Base-by-base conservation (phyloP, 306 rosid species). In the Trichosanthes truncata region DNA sequence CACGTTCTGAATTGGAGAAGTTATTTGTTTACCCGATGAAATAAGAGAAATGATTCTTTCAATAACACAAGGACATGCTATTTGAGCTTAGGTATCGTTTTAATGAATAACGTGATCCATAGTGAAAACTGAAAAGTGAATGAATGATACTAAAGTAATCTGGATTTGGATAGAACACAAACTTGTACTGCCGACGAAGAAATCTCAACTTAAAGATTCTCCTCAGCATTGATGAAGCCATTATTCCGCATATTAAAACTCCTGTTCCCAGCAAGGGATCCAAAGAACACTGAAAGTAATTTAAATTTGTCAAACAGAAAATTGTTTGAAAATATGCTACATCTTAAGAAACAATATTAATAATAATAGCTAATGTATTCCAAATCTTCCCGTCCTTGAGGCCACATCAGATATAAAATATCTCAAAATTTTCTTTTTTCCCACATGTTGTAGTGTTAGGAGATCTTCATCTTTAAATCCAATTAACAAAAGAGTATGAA, bases 241-340 rank as follows among this genome's bases (percentile, higher is more conserved):
- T 46, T 14, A 83, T 63, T 75, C 91, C 98, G 79, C 86, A 87
- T 79, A 78, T 21, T 68, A 93, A 65, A 33, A 90, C 93, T 77
- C 82, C 90, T 23, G 82, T 80, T 85, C 92, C 97, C 82, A 95
- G 82, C 61, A 91, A 66, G 43, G 87, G 93, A 83, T 95, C 99
- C 57, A 81, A 63, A 80, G 99, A 93, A 86, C 97, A 88, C 99
- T 95, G 89, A 55, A 87, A 82, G 74, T 36, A 87, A 75, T 60
- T 87, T 52, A 55, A 26, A 80, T 48, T 67, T 20, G 20, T 87
- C 76, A 83, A 81, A 60, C 20, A 60, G 48, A 33, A 29, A 65
- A 84, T 78, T 62, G 41, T 18, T 67, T 38, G 29, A 38, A 67
- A 67, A 3, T 67, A 43, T 36, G 74, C 38, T 67, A 67, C 41